Conservation (phyloP, 2,329 filamentous ascomycete species). For the Aspergillus amoenus region DNA sequence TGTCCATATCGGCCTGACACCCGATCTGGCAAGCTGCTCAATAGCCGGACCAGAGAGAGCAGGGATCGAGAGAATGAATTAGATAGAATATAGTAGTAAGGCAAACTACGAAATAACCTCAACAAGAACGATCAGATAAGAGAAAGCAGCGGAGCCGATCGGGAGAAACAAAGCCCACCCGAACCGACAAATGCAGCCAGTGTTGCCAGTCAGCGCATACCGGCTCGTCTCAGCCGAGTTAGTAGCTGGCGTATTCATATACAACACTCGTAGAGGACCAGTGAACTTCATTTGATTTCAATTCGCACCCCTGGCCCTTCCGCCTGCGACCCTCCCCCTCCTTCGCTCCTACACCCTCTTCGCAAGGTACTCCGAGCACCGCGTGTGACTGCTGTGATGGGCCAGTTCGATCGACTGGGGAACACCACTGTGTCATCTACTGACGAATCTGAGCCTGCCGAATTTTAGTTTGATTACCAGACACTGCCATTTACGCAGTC, state of each 20-base stretch:
- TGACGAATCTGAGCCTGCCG: background rate
- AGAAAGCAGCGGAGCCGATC: constrained; percentile 1
- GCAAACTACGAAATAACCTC: too few relatives aligned
- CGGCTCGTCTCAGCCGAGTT: constrained; percentile 10
- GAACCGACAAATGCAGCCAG: background rate
- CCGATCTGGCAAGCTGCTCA: too few relatives aligned
- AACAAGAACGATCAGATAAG: constrained; percentile 1
- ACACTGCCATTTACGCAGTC: background rate
- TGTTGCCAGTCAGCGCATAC: constrained; percentile 10
- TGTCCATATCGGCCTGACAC: background rate
- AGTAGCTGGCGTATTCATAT: background rate
- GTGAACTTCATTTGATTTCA: constrained; percentile 4
- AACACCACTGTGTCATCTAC: constrained; percentile 13
- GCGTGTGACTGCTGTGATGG: background rate
- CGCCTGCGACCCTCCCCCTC: background rate
- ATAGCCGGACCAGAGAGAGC: too few relatives aligned
- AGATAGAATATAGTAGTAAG: too few relatives aligned
- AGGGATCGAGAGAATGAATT: too few relatives aligned
- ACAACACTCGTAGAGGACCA: background rate
- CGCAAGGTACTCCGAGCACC: background rate
- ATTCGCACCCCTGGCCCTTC: background rate
- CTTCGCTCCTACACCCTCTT: background rate
- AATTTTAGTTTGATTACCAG: constrained; percentile 3
- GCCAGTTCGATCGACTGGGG: background rate
- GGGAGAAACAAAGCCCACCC: constrained; percentile 2